Evolutionary conservation across 2,329 filamentous ascomycete species (phyloP), one percentile per base, ranked within the genome.

Genomic region (Trichoderma atrobrunneum): DNA sequence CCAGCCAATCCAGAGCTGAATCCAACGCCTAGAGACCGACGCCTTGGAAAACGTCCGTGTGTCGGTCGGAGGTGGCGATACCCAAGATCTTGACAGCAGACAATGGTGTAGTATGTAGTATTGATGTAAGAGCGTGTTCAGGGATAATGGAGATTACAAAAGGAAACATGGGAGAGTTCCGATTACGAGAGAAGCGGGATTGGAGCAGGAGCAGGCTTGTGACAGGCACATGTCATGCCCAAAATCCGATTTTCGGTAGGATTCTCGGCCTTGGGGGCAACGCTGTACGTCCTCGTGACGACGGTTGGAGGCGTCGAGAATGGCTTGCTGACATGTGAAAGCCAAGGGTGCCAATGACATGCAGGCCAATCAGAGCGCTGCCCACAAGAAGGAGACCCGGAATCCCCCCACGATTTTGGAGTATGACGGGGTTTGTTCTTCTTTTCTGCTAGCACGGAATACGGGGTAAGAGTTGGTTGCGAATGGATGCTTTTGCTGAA

Each of bases 281-380:
- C 28, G 57, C 54, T 65, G 43, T n/a, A 51, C 32, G 54, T 51
- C 70, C 68, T 71, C 70, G 70, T 71, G 70, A 71, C 70, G 61
- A 32, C 26, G 18, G 28, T 60, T 34, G 26, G 57, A 60, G 57
- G 57, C 57, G 57, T 60, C 57, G 12, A 21, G 30, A 34, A 54
- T 39, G 28, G 62, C 30, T 54, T 60, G 65, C 65, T 72, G 70
- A 72, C 70, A 72, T 72, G 70, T 72, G 68, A 71, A 71, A 71
- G 60, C 10, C 26, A 30, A 57, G 26, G 36, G 36, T 21, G 5
- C 65, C 34, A 68, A 30, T 32, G 32, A 28, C 32, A 30, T 43
- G 43, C 30, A 11, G 54, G 60, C 68, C 68, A 71, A 71, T 71
- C 59, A 60, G 43, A 43, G 43, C 59, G n/a, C 32, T 71, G 68